Evolutionary conservation across 192 early-diverging fungal genomes (phyloP).

Genomic region (Cladochytrium replicatum): DNA sequence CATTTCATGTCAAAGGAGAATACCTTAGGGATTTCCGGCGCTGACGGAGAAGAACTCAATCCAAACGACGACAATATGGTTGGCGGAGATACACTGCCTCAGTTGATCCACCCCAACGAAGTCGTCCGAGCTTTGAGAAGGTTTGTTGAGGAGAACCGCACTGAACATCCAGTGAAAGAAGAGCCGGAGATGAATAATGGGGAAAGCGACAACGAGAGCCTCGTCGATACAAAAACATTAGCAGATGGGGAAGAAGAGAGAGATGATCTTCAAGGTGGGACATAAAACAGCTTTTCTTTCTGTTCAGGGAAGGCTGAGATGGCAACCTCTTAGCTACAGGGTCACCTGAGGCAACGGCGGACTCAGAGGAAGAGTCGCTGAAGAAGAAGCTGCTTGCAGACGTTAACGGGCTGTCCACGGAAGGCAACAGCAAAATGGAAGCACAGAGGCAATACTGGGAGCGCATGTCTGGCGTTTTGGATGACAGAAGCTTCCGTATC

Average conservation of each 20-base stretch:
- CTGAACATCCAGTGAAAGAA: constrained; percentile 1
- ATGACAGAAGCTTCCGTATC: constrained; percentile 37
- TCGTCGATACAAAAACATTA: constrained; percentile 1
- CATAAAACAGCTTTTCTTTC: too few relatives aligned
- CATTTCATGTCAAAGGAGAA: constrained; percentile 24
- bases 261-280: too few relatives aligned
- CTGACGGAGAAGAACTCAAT: constrained; percentile 2
- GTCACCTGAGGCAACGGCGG: background rate
- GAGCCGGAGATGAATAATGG: background rate
- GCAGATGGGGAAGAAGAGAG: constrained; percentile 2
- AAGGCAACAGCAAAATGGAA: constrained; percentile 16
- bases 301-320: too few relatives aligned
- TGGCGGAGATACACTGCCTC: background rate
- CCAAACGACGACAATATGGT: background rate
- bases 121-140: constrained; percentile 30
- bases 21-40: background rate
- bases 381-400: constrained; percentile 4
- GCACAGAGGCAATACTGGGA: constrained; percentile 32
- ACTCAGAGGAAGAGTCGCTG: background rate
- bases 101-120: constrained; percentile 38
- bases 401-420: too few relatives aligned
- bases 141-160: constrained; percentile 29
- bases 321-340: background rate
- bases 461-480: constrained; percentile 34
- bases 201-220: background rate